Evolutionary conservation across 2,329 filamentous ascomycete species (phyloP).

Genomic region (Alternaria viburni): DNA sequence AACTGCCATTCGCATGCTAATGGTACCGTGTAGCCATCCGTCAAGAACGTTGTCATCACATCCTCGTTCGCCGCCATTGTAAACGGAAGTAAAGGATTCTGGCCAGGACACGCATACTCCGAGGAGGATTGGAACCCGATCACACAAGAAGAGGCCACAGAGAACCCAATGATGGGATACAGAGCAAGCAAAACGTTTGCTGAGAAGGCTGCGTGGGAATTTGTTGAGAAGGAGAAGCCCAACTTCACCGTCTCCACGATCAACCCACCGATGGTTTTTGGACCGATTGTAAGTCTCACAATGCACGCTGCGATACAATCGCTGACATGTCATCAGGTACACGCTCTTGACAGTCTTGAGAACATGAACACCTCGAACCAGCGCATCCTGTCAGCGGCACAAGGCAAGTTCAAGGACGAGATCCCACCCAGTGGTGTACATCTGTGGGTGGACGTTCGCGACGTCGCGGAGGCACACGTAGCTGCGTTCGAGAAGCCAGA

Average conservation of each 20-base stretch:
- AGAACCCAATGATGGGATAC: slow-evolving; percentile 54
- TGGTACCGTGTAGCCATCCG: slow-evolving; percentile 53
- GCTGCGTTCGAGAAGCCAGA: slow-evolving; percentile 62
- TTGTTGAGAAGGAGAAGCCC: slow-evolving; percentile 58
- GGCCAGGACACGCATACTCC: slow-evolving; percentile 58
- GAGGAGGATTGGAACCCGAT: slow-evolving; percentile 65
- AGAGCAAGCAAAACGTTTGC: slow-evolving; percentile 68
- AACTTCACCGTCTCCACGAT: slow-evolving; percentile 58
- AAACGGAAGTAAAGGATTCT: slow-evolving; percentile 60
- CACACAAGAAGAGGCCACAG: slow-evolving; percentile 57
- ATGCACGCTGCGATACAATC: neutral
- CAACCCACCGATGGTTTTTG: slow-evolving; percentile 59
- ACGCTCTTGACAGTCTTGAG: slow-evolving; percentile 68
- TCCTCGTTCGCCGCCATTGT: slow-evolving; percentile 73
- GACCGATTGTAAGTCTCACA: slow-evolving; percentile 52
- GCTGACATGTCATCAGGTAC: slow-evolving; percentile 44
- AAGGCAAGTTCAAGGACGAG: slow-evolving; percentile 64
- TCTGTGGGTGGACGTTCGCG: slow-evolving; percentile 55
- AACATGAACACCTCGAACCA: slow-evolving; percentile 76
- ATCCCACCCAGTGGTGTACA: slow-evolving; percentile 65
- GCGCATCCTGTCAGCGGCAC: slow-evolving; percentile 68
- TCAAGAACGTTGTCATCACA: slow-evolving; percentile 76
- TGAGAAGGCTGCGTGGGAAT: slow-evolving; percentile 61
- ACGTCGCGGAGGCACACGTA: slow-evolving; percentile 70
- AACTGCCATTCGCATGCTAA: neutral